Evolutionary conservation across 805 yeast species (phyloP).

Genomic region (Hanseniaspora thailandica): DNA sequence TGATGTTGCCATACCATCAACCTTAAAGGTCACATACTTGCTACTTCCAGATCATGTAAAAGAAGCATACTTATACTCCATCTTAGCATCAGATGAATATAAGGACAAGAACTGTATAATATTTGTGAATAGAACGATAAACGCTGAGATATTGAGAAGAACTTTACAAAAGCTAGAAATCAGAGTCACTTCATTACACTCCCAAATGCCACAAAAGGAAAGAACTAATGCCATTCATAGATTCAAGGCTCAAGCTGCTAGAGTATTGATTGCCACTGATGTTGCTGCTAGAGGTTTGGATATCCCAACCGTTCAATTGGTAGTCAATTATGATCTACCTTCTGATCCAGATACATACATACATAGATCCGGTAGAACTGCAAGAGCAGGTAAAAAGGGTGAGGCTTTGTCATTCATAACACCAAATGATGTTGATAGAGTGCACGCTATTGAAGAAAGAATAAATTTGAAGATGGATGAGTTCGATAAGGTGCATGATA

Average conservation of each 20-base stretch:
- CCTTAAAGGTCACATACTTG: conserved; percentile 52
- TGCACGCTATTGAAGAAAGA: conserved; percentile 77
- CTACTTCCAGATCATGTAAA: conserved; percentile 80
- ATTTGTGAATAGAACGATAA: conserved; percentile 79
- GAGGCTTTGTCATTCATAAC: conserved; percentile 71
- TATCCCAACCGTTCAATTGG: conserved; percentile 84
- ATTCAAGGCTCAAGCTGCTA: conserved; percentile 88
- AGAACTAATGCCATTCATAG: conserved; percentile 84
- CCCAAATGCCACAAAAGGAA: conserved; percentile 88
- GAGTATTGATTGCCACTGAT: conserved; percentile 87
- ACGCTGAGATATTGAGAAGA: conserved; percentile 79
- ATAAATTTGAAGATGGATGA: conserved; percentile 70
- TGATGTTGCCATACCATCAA: conserved; percentile 67
- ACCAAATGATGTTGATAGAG: conserved; percentile 71
- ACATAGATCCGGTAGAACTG: conserved; percentile 97
- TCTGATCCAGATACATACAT: conserved; percentile 93
- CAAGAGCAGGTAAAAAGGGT: conserved; percentile 91
- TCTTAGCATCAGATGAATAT: conserved; percentile 53
- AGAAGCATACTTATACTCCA: conserved; percentile 70
- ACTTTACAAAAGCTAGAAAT: conserved; percentile 62
- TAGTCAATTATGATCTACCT: conserved; percentile 84
- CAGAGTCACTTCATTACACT: conserved; percentile 80
- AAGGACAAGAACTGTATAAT: conserved; percentile 62
- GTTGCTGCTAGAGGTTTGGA: conserved; percentile 96
- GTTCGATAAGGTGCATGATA: conserved; percentile 60